A percentile compares a stretch with the other conserved stretches of the same genome.
These are phyloP conservation scores for Seiridium cupressi DNA, from an alignment of 2,329 filamentous ascomycete genomes.

Conservation along the genomic window DNA sequence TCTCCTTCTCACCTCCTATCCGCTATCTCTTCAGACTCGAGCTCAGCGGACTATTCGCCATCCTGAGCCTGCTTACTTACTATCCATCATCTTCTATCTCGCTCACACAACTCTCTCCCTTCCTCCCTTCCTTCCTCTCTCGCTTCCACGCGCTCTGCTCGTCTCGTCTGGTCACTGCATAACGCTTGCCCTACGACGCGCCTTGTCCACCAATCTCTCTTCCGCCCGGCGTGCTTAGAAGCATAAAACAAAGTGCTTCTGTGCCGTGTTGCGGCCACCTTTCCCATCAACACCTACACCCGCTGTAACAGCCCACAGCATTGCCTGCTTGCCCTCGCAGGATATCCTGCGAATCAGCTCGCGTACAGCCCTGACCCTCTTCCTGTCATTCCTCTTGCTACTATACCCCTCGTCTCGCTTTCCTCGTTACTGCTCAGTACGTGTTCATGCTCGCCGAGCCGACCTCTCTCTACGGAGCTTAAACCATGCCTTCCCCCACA, in stretches of 20 bases:
- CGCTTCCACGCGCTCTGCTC: neutral
- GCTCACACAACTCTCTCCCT: neutral
- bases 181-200: constrained; percentile 11
- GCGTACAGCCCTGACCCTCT: constrained; percentile 9
- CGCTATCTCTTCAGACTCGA: neutral
- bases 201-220: constrained; percentile 24
- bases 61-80: neutral
- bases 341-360: constrained; percentile 6
- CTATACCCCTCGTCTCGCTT: constrained; percentile 16
- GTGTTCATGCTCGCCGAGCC: neutral
- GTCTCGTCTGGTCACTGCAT: constrained; percentile 3
- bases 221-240: constrained; percentile 20
- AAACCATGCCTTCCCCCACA: constrained; percentile 31
- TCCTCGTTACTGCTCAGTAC: constrained; percentile 13
- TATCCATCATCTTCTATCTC: neutral
- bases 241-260: constrained; percentile 29
- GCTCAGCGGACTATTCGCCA: neutral
- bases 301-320: constrained; percentile 27
- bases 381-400: constrained; percentile 11
- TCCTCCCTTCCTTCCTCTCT: neutral
- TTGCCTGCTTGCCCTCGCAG: too few species aligned
- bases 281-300: constrained; percentile 28
- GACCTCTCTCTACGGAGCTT: constrained; percentile 19
- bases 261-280: constrained; percentile 32
- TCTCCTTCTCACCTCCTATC: neutral